These are phyloP conservation scores for Sarocladium oryzae DNA, from an alignment of 2,329 filamentous ascomycete genomes.

Conservation along the genomic window DNA sequence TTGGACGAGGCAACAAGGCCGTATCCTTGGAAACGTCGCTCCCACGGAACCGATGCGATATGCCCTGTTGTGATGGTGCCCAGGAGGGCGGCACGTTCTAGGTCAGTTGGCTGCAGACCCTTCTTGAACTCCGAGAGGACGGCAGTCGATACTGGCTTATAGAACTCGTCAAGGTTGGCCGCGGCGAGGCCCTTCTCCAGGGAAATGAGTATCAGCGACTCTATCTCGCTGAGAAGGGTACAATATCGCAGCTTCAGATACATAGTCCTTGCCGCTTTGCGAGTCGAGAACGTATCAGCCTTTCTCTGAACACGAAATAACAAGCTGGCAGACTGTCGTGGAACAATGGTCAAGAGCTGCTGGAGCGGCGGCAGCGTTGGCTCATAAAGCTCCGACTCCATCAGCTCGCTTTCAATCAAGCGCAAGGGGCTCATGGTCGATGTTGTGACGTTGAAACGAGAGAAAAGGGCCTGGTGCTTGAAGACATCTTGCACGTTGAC, in stretches of 20 bases:
- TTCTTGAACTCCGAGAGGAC: constrained; percentile 38
- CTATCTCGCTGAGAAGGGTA: constrained; percentile 69
- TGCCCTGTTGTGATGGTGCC: constrained; percentile 44
- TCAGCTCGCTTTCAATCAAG: constrained; percentile 63
- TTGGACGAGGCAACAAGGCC: constrained; percentile 31
- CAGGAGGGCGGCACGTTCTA: constrained; percentile 51
- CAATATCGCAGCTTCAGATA: constrained; percentile 70
- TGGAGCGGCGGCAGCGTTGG: constrained; percentile 45
- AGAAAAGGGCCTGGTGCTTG: constrained; percentile 75
- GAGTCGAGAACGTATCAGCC: constrained; percentile 18
- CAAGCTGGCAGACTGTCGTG: constrained; percentile 73
- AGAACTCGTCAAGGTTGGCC: constrained; percentile 35
- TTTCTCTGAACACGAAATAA: constrained; percentile 71
- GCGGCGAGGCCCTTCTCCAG: constrained; percentile 35
- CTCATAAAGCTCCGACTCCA: constrained; percentile 63
- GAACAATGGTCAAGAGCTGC: constrained; percentile 59
- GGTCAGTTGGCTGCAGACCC: constrained; percentile 39
- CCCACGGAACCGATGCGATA: constrained; percentile 41
- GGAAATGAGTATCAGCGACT: constrained; percentile 37
- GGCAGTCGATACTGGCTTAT: constrained; percentile 37
- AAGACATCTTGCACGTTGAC: constrained; percentile 98
- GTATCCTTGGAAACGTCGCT: constrained; percentile 42
- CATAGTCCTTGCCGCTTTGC: constrained; percentile 41
- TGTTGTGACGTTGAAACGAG: constrained; percentile 84
- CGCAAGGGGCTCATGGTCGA: constrained; percentile 68